These are phyloP conservation scores for Cryphonectria parasitica DNA, from an alignment of 2,329 filamentous ascomycete genomes.

Conservation along the genomic window DNA sequence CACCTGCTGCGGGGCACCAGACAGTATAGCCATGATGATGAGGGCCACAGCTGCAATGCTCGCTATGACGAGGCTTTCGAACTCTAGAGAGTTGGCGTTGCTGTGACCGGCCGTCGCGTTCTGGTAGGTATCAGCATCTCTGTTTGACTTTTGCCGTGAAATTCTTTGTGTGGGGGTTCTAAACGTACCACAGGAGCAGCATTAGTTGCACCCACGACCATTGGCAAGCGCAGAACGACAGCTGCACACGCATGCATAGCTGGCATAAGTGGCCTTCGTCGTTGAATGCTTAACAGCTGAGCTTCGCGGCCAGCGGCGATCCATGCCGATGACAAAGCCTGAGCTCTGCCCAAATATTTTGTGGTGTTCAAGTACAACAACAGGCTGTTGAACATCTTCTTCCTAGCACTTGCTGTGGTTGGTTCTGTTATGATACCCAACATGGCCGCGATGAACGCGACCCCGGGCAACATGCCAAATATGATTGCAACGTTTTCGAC, in stretches of 20 bases:
- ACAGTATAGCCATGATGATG: not conserved
- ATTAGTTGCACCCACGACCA: not conserved
- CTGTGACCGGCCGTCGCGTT: not conserved
- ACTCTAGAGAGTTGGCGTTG: not conserved
- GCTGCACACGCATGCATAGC: too few species aligned
- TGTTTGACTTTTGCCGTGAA: not conserved
- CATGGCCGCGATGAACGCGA: not conserved
- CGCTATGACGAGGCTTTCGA: not conserved
- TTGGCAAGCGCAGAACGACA: not conserved
- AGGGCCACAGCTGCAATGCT: not conserved
- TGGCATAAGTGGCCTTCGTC: not conserved
- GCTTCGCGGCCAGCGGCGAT: not conserved
- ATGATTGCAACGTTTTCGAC: not conserved
- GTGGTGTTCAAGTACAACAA: not conserved
- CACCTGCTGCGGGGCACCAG: not conserved
- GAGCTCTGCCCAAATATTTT: not conserved
- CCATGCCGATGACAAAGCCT: not conserved
- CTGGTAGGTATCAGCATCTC: not conserved
- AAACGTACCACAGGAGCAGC: conserved; percentile 8
- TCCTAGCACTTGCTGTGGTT: not conserved
- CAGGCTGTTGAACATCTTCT: not conserved
- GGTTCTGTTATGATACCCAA: not conserved
- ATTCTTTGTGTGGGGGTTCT: not conserved
- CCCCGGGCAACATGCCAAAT: not conserved
- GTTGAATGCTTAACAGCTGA: not conserved